Conservation (phyloP, 2,329 filamentous ascomycete genomes). For the Alternaria angustiovoidea region DNA sequence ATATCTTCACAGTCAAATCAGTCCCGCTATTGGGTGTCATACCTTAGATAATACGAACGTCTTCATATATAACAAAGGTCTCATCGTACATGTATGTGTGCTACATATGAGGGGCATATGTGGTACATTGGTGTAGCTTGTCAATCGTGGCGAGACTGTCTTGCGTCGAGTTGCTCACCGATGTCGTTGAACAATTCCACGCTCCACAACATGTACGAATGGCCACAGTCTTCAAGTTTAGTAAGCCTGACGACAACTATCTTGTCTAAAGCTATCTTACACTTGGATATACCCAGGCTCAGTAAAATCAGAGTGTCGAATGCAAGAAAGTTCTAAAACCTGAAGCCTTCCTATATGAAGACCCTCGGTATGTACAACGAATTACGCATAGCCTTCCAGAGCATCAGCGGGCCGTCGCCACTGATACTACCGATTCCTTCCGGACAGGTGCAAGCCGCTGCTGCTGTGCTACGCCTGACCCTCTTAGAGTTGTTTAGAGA, state of each 20-base stretch:
- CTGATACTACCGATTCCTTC: neutral
- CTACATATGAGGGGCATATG: neutral
- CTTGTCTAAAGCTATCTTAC: conserved; percentile 1
- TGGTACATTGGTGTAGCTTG: conserved; percentile 18
- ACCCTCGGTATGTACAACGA: neutral
- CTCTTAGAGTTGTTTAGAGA: conserved; percentile 8
- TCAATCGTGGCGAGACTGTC: conserved; percentile 13
- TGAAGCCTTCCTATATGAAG: neutral
- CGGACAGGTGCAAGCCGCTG: neutral
- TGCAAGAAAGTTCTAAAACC: neutral
- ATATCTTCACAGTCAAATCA: neutral
- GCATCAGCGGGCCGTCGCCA: neutral
- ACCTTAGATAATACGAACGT: neutral
- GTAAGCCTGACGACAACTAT: neutral
- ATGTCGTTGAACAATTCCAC: conserved; percentile 6
- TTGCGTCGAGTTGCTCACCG: conserved; percentile 13
- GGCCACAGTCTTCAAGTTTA: neutral
- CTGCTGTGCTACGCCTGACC: conserved; percentile 14
- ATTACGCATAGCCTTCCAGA: neutral
- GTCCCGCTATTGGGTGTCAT: neutral
- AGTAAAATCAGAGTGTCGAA: neutral
- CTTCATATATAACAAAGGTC: neutral
- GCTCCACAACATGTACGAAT: conserved; percentile 16
- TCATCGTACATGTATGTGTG: neutral
- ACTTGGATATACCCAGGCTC: neutral